phyloP scores from a whole-genome alignment of 495 filamentous ascomycete species.

The Aspergillus funiculosus region DNA sequence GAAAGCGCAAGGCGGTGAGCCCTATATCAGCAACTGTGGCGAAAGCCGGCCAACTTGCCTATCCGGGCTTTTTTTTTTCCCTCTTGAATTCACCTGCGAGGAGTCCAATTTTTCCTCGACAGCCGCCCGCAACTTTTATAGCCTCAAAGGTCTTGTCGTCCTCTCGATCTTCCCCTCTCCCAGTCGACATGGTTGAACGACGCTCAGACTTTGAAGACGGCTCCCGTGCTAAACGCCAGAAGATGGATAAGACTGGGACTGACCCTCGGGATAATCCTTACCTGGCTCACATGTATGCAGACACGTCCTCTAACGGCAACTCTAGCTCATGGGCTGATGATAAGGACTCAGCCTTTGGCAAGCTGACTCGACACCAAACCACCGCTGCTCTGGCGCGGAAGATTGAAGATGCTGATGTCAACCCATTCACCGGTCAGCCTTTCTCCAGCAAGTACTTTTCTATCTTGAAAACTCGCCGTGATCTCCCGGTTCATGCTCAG shows the following conservation, averaged over 20 bases:
- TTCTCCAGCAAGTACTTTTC: conserved; percentile 81
- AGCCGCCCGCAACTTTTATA: not conserved
- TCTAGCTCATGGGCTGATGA: conserved; percentile 23
- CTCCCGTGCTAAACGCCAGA: conserved; percentile 44
- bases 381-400: conserved; percentile 67
- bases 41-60: conserved; percentile 31
- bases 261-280: conserved; percentile 72
- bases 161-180: not conserved
- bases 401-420: conserved; percentile 76
- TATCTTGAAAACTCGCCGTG: conserved; percentile 76
- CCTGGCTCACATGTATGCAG: conserved; percentile 77
- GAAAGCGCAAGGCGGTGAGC: conserved; percentile 27
- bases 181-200: conserved; percentile 36
- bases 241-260: conserved; percentile 40
- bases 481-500: conserved; percentile 85
- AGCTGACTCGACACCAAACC: conserved; percentile 71
- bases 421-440: conserved; percentile 72
- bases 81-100: conserved; percentile 13
- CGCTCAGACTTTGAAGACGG: conserved; percentile 38
- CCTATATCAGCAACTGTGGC: conserved; percentile 23
- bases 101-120: too few relatives aligned
- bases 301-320: conserved; percentile 44
- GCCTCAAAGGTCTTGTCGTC: conserved; percentile 2
- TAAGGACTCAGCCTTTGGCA: conserved; percentile 47
- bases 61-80: conserved; percentile 27